Evolutionary conservation across 1,284 basidiomycete species (phyloP).

Genomic region (Sphaerobolus stellatus): DNA sequence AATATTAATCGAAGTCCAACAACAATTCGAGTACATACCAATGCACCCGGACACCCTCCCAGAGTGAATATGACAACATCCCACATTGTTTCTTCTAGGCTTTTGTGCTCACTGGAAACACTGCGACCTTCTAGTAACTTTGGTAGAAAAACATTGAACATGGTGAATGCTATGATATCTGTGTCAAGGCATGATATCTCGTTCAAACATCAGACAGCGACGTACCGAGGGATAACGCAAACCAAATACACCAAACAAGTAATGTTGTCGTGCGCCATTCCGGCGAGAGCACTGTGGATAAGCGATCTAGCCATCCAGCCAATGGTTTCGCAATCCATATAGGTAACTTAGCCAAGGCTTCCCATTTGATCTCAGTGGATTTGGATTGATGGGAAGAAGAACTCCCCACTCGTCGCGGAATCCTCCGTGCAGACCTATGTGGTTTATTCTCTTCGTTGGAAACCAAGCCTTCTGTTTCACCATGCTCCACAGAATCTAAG

Average conservation of each 20-base stretch:
- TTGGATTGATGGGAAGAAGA: neutral
- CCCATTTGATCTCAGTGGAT: neutral
- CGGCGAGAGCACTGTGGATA: conserved; percentile 74
- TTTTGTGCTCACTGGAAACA: conserved; percentile 39
- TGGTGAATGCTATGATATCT: conserved; percentile 69
- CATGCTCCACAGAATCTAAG: neutral
- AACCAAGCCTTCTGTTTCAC: neutral
- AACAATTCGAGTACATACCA: conserved; percentile 51
- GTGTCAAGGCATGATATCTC: conserved; percentile 7
- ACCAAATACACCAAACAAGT: conserved; percentile 86
- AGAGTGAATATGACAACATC: conserved; percentile 82
- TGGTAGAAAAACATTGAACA: conserved; percentile 97
- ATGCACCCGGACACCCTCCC: conserved; percentile 84
- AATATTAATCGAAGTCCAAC: conserved; percentile 7
- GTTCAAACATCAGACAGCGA: conserved; percentile 10
- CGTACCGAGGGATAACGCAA: conserved; percentile 75
- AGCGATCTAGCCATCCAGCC: conserved; percentile 67
- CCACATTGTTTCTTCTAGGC: conserved; percentile 69
- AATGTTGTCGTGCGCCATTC: conserved; percentile 84
- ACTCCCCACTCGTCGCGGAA: too few species aligned
- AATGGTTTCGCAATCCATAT: conserved; percentile 49
- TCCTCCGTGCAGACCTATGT: too few species aligned
- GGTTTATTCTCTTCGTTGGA: too few species aligned
- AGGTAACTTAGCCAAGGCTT: conserved; percentile 35
- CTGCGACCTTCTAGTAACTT: conserved; percentile 70